Conservation (phyloP, 257 asterid species). For the Scutellaria barbata region DNA sequence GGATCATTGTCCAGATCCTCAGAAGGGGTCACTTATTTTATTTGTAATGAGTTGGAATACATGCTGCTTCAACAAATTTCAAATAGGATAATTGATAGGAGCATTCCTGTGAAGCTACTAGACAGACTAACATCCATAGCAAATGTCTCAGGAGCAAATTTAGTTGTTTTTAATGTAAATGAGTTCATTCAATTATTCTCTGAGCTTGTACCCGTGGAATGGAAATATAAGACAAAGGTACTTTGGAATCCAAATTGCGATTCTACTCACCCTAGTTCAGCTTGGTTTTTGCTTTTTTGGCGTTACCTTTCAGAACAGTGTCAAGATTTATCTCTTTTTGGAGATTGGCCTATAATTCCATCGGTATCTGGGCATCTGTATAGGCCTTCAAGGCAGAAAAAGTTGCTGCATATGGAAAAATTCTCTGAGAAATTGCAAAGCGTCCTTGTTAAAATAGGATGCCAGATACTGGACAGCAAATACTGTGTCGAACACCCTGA, state of each 20-base stretch:
- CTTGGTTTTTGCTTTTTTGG: conserved; percentile 92
- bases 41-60: conserved; percentile 82
- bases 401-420: conserved; percentile 61
- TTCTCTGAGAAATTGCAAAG: conserved; percentile 67
- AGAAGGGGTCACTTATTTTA: conserved; percentile 65
- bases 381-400: conserved; percentile 66
- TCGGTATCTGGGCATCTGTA: conserved; percentile 72
- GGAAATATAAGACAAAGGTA: conserved; percentile 72
- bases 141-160: conserved; percentile 77
- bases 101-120: conserved; percentile 61
- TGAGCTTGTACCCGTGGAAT: conserved; percentile 72
- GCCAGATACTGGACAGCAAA: conserved; percentile 65
- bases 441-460: conserved; percentile 80
- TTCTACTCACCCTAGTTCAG: conserved; percentile 64
- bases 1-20: conserved; percentile 65
- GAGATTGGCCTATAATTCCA: conserved; percentile 97
- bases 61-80: conserved; percentile 70
- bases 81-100: conserved; percentile 69
- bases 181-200: conserved; percentile 65
- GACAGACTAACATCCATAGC: conserved; percentile 75
- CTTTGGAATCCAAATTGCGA: conserved; percentile 69
- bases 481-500: conserved; percentile 74
- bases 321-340: conserved; percentile 66
- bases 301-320: conserved; percentile 69
- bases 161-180: conserved; percentile 57